Evolutionary conservation across 352 stramenopile species (phyloP).

Genomic region (Globisporangium perplexum): DNA sequence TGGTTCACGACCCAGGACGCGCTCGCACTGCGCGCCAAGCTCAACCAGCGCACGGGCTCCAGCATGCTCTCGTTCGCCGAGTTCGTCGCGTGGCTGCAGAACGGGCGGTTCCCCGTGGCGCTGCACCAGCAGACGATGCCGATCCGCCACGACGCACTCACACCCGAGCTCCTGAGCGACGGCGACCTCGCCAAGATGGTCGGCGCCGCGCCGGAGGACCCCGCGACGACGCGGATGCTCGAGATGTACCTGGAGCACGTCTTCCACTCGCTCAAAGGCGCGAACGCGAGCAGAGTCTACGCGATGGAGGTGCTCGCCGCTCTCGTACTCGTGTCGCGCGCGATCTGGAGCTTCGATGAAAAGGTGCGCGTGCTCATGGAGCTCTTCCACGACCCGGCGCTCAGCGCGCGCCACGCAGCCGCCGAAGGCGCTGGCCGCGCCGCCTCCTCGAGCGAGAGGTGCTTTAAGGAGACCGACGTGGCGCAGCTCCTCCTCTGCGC

Average conservation of each 20-base stretch:
- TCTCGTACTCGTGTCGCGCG: slow-evolving; percentile 46
- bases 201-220: neutral
- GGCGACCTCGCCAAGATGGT: slow-evolving; percentile 7
- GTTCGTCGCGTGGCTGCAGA: slow-evolving; percentile 45
- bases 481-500: slow-evolving; percentile 46
- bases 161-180: slow-evolving; percentile 11
- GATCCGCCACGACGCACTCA: slow-evolving; percentile 38
- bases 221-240: slow-evolving; percentile 21
- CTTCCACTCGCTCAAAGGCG: slow-evolving; percentile 43
- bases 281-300: slow-evolving; percentile 23
- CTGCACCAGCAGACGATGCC: slow-evolving; percentile 11
- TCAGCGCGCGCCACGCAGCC: slow-evolving; percentile 14
- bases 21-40: slow-evolving; percentile 22
- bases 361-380: slow-evolving; percentile 47
- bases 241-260: slow-evolving; percentile 56
- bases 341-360: slow-evolving; percentile 56
- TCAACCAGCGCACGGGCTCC: slow-evolving; percentile 19
- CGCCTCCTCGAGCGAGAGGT: slow-evolving; percentile 13
- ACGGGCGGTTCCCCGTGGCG: neutral
- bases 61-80: slow-evolving; percentile 35
- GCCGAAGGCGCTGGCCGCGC: slow-evolving; percentile 4
- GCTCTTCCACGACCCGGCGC: slow-evolving; percentile 44
- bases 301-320: slow-evolving; percentile 58
- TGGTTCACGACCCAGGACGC: slow-evolving; percentile 63
- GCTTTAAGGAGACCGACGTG: slow-evolving; percentile 53